Conservation (phyloP, 2,329 filamentous ascomycete genomes). For the Aspergillus texensis region DNA sequence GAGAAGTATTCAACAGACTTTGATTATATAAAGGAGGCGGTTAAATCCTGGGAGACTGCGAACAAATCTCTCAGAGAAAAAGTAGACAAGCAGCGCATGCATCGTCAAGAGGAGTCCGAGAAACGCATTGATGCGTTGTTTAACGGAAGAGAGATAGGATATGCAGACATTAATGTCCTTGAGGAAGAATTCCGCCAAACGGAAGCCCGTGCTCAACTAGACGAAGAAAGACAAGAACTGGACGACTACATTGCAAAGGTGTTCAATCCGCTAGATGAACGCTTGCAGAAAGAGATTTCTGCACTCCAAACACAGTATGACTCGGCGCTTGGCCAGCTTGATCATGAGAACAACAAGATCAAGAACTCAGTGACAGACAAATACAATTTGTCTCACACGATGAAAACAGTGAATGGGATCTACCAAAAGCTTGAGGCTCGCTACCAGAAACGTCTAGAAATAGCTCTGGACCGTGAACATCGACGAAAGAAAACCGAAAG, state of each 20-base stretch:
- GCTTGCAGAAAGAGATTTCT: constrained; percentile 54
- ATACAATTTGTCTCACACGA: constrained; percentile 45
- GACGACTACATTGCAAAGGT: constrained; percentile 54
- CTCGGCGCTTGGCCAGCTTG: constrained; percentile 44
- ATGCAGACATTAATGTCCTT: constrained; percentile 58
- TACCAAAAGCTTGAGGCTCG: constrained; percentile 53
- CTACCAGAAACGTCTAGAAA: constrained; percentile 52
- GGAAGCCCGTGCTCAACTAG: constrained; percentile 54
- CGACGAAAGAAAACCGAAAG: constrained; percentile 58
- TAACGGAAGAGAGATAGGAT: constrained; percentile 59
- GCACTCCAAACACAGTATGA: constrained; percentile 52
- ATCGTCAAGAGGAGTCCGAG: constrained; percentile 56
- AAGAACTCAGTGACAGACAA: constrained; percentile 34
- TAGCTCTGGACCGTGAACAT: constrained; percentile 56
- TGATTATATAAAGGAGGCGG: constrained; percentile 44
- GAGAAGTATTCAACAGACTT: constrained; percentile 46
- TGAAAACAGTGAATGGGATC: constrained; percentile 49
- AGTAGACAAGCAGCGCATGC: constrained; percentile 51
- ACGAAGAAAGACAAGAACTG: constrained; percentile 57
- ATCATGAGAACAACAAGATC: constrained; percentile 41
- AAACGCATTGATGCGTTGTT: constrained; percentile 57
- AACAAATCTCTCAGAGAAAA: constrained; percentile 48
- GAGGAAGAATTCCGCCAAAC: constrained; percentile 59
- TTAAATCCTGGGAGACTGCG: constrained; percentile 51
- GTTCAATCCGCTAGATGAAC: constrained; percentile 53